Conservation (phyloP, 1,284 basidiomycete genomes). For the Cryptococcus floricola region DNA sequence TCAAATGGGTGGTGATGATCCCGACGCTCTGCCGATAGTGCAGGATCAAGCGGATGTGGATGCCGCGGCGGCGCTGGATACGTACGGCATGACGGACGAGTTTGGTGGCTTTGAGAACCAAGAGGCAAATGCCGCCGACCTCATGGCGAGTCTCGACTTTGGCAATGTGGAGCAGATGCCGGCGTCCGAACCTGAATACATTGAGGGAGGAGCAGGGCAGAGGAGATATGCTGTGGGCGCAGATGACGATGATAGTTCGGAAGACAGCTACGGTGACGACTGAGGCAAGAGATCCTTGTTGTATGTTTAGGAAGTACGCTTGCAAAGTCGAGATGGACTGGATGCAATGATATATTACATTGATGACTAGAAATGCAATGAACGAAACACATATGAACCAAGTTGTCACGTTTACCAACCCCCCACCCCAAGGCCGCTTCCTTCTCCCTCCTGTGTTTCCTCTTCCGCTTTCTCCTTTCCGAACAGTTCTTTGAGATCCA, state of each 20-base stretch:
- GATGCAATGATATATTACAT: neutral
- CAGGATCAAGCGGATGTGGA: slow-evolving; percentile 7
- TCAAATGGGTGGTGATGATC: slow-evolving; percentile 4
- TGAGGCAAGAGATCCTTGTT: neutral
- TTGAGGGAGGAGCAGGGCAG: slow-evolving; percentile 40
- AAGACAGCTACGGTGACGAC: slow-evolving; percentile 29
- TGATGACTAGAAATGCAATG: neutral
- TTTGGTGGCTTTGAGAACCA: slow-evolving; percentile 2
- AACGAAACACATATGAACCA: neutral
- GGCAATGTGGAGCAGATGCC: neutral
- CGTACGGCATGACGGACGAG: slow-evolving; percentile 9
- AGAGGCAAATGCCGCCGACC: neutral
- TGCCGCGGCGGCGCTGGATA: slow-evolving; percentile 17
- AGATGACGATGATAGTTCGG: slow-evolving; percentile 26
- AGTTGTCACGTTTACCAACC: slow-evolving; percentile 23
- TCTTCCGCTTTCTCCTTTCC: slow-evolving; percentile 1
- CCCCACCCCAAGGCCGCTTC: slow-evolving; percentile 21
- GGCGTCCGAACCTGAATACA: neutral
- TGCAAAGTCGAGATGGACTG: neutral
- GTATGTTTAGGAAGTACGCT: neutral
- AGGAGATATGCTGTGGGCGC: slow-evolving; percentile 30
- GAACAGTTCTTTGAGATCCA: slow-evolving; percentile 19
- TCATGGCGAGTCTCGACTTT: neutral
- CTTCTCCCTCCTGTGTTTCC: slow-evolving; percentile 1
- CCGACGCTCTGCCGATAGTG: neutral